Evolutionary conservation across 345 rosid genomes (phyloP).

Genomic region (Crucihimalaya himalaica): DNA sequence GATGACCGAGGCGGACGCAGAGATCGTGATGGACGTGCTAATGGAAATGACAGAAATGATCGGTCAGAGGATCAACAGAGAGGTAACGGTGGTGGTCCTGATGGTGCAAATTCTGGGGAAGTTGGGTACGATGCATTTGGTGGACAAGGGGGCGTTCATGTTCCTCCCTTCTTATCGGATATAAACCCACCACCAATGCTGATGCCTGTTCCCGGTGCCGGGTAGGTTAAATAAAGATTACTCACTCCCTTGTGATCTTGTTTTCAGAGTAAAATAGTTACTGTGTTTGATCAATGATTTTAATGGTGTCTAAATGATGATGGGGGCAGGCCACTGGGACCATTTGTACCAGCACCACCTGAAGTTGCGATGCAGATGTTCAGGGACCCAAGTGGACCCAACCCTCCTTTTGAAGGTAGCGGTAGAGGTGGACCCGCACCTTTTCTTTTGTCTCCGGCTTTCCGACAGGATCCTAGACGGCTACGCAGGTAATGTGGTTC

Average conservation of each 20-base stretch:
- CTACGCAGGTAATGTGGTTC: slow-evolving; percentile 68
- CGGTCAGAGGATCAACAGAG: slow-evolving; percentile 75
- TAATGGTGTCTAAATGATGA: background rate
- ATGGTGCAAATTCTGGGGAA: slow-evolving; percentile 64
- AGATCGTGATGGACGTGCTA: slow-evolving; percentile 69
- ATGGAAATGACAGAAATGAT: slow-evolving; percentile 72
- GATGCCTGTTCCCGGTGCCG: slow-evolving; percentile 99
- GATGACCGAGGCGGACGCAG: slow-evolving; percentile 83
- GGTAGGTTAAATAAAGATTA: slow-evolving; percentile 51
- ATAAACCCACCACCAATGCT: slow-evolving; percentile 88
- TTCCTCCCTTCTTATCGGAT: slow-evolving; percentile 73
- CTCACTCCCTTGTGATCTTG: background rate
- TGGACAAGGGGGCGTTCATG: slow-evolving; percentile 79
- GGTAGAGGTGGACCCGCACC: slow-evolving; percentile 76
- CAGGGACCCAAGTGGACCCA: slow-evolving; percentile 65
- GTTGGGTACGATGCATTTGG: slow-evolving; percentile 65
- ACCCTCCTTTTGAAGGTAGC: slow-evolving; percentile 75
- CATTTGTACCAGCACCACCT: slow-evolving; percentile 97
- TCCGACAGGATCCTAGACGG: slow-evolving; percentile 94
- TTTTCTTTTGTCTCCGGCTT: slow-evolving; percentile 66
- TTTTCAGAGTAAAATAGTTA: background rate
- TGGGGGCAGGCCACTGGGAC: slow-evolving; percentile 89
- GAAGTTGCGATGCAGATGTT: slow-evolving; percentile 97
- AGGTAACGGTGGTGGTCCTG: slow-evolving; percentile 66
- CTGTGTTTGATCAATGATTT: background rate